Evolutionary conservation across 2,329 filamentous ascomycete species (phyloP).

Genomic region (Nemania sp.): DNA sequence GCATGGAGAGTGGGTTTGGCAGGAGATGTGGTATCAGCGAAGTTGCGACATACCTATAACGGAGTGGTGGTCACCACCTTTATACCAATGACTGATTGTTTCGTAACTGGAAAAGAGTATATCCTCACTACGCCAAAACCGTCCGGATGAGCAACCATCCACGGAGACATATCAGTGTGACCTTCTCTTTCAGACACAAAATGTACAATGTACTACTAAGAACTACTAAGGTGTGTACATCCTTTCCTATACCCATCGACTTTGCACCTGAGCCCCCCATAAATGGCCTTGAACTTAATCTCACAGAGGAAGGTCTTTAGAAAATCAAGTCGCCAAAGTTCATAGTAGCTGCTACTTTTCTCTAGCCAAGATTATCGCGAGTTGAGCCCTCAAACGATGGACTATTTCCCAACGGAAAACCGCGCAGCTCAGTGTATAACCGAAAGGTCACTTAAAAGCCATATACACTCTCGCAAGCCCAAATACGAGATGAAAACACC

Average conservation of each 20-base stretch:
- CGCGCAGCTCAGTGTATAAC: not conserved
- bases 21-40: not conserved
- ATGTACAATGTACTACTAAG: no score
- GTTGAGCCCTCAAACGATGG: not conserved
- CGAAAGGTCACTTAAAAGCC: not conserved
- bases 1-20: not conserved
- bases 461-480: no score
- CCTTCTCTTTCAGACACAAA: no score
- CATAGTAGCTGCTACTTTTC: not conserved
- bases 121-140: no score
- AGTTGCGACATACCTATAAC: not conserved
- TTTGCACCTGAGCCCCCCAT: not conserved
- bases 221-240: no score
- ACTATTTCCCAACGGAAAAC: not conserved
- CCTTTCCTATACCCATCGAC: no score
- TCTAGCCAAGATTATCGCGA: not conserved
- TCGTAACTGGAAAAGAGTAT: no score
- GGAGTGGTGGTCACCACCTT: not conserved
- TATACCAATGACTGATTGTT: no score
- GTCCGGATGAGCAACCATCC: no score
- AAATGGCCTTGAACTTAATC: not conserved
- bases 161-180: no score
- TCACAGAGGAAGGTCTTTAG: no score
- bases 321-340: not conserved
- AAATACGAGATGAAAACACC: no score